Percentiles rank a stretch among this genome's conserved stretches.
Evolutionary conservation across 805 yeast species (phyloP).

Genomic region (Starmerella apis): DNA sequence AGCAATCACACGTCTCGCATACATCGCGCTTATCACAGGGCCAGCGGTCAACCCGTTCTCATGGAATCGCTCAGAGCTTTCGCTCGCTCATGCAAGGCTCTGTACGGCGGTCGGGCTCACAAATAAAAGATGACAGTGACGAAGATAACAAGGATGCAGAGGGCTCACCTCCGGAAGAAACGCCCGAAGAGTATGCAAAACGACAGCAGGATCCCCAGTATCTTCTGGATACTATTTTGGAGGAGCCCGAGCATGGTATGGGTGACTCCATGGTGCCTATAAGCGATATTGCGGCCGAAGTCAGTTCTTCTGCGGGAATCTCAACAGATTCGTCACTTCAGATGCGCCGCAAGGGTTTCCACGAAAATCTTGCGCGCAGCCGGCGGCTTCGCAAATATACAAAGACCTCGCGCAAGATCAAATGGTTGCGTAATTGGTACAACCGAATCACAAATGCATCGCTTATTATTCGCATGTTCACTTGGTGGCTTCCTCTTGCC

Average conservation of each 20-base stretch:
- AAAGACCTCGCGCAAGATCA: constrained; percentile 15
- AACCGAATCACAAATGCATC: constrained; percentile 20
- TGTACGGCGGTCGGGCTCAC: background rate
- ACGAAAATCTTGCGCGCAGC: constrained; percentile 22
- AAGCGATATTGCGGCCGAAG: constrained; percentile 22
- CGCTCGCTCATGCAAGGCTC: constrained; percentile 1
- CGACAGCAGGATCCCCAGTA: constrained; percentile 21
- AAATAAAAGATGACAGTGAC: background rate
- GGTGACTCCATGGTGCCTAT: constrained; percentile 17
- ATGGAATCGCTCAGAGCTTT: background rate
- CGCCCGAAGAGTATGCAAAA: constrained; percentile 12
- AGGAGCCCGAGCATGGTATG: constrained; percentile 20
- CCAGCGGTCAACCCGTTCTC: background rate
- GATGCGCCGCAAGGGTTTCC: constrained; percentile 19
- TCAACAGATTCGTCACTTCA: background rate
- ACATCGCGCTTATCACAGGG: background rate
- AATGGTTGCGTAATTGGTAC: constrained; percentile 19
- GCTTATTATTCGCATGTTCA: constrained; percentile 29
- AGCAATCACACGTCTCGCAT: background rate
- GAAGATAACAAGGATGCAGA: background rate
- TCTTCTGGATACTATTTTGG: constrained; percentile 22
- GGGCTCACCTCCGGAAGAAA: background rate
- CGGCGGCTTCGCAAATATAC: constrained; percentile 21
- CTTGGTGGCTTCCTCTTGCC: constrained; percentile 35
- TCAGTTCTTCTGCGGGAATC: constrained; percentile 1